A percentile compares a stretch with the other conserved stretches of the same genome.
These are phyloP conservation scores for Cucurbita maxima DNA, from an alignment of 306 rosid genomes.

Conservation along the genomic window DNA sequence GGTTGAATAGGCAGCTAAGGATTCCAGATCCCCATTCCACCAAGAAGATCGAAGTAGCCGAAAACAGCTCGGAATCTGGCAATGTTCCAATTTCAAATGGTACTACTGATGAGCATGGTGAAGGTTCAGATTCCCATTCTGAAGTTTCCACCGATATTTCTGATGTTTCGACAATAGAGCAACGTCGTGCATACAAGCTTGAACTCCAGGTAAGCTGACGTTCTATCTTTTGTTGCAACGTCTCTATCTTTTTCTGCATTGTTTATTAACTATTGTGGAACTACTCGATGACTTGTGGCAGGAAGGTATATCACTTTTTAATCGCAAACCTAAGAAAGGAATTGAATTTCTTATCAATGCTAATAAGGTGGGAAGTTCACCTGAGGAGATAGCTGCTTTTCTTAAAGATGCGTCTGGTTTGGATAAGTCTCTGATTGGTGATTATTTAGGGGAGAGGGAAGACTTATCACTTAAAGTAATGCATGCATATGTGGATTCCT, in stretches of 20 bases:
- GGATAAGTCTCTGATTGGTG: constrained; percentile 85
- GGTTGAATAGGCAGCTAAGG: constrained; percentile 89
- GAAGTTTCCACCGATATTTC: constrained; percentile 70
- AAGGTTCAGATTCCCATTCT: constrained; percentile 66
- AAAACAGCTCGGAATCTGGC: constrained; percentile 35
- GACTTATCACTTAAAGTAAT: constrained; percentile 88
- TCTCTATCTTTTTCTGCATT: not conserved
- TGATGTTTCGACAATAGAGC: constrained; percentile 75
- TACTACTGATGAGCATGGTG: constrained; percentile 58
- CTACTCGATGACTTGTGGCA: constrained; percentile 62
- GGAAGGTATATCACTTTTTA: constrained; percentile 99
- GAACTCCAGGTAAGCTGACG: constrained; percentile 74
- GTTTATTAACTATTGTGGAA: constrained; percentile 5
- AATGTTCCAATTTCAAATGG: constrained; percentile 51
- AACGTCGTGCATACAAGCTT: constrained; percentile 95
- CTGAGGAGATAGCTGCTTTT: constrained; percentile 88
- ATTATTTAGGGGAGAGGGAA: constrained; percentile 95
- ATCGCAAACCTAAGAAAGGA: constrained; percentile 93
- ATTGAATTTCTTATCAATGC: constrained; percentile 93
- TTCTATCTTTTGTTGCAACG: constrained; percentile 4
- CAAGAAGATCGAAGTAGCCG: constrained; percentile 46
- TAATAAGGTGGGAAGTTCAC: constrained; percentile 83
- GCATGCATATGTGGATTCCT: constrained; percentile 93
- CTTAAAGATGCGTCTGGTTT: constrained; percentile 94
- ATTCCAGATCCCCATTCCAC: constrained; percentile 70